A percentile compares a stretch with the other conserved stretches of the same genome.
phyloP scores from a whole-genome alignment of 371 early-diverging fungal genomes.

The Mucor saturninus region DNA sequence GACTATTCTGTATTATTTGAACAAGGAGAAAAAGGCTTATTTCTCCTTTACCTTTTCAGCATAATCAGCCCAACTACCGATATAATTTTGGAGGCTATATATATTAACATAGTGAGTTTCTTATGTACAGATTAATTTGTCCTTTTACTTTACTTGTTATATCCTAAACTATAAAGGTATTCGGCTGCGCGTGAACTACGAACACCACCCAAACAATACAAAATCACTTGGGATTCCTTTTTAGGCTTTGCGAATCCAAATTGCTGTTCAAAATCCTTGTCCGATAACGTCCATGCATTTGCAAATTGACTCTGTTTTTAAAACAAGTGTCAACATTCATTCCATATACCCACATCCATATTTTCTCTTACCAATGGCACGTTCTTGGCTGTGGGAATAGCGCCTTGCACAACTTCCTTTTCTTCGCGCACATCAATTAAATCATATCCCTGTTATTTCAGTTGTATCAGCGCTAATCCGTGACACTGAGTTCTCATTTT shows the following conservation, averaged over 20 bases:
- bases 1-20: not conserved
- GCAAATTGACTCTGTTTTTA: slow-evolving; percentile 52
- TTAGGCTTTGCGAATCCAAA: slow-evolving; percentile 61
- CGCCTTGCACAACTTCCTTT: slow-evolving; percentile 55
- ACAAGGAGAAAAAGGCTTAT: not conserved
- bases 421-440: slow-evolving; percentile 71
- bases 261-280: slow-evolving; percentile 51
- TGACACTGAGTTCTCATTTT: not conserved
- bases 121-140: not conserved
- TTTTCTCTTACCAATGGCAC: slow-evolving; percentile 55
- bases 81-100: slow-evolving; percentile 57
- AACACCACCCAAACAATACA: slow-evolving; percentile 69
- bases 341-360: not conserved
- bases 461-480: not conserved
- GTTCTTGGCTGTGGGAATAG: slow-evolving; percentile 64
- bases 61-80: slow-evolving; percentile 69
- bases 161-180: slow-evolving; percentile 52
- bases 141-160: slow-evolving; percentile 35
- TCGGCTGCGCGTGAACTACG: slow-evolving; percentile 62
- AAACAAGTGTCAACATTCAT: not conserved
- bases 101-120: not conserved
- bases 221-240: slow-evolving; percentile 46
- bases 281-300: slow-evolving; percentile 51
- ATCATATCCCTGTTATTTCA: slow-evolving; percentile 19
- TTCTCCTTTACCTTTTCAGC: slow-evolving; percentile 28